Evolutionary conservation across 2,329 filamentous ascomycete species (phyloP).

Genomic region (Curvularia sp.): DNA sequence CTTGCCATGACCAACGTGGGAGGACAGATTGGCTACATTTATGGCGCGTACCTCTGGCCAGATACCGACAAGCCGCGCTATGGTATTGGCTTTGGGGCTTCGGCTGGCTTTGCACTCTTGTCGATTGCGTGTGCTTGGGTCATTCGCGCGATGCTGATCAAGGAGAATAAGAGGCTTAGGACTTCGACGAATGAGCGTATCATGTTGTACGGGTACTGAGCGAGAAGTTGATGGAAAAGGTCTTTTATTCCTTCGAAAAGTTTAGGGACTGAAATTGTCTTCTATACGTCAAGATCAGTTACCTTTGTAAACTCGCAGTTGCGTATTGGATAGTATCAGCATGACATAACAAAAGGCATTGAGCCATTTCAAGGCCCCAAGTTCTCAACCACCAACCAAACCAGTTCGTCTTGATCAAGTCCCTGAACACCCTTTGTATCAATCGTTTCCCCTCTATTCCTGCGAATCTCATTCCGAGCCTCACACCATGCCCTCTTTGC

Average conservation of each 20-base stretch:
- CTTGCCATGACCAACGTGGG: slow-evolving; percentile 42
- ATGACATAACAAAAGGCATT: not conserved
- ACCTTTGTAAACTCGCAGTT: not conserved
- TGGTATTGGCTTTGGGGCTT: slow-evolving; percentile 41
- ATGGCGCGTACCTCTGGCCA: slow-evolving; percentile 41
- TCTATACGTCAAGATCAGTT: not conserved
- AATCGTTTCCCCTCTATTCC: slow-evolving; percentile 1
- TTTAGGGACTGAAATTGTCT: not conserved
- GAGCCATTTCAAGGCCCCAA: slow-evolving; percentile 14
- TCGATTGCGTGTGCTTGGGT: slow-evolving; percentile 42
- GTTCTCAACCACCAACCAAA: slow-evolving; percentile 46
- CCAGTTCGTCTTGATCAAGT: slow-evolving; percentile 20
- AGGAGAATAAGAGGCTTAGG: slow-evolving; percentile 36
- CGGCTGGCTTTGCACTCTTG: slow-evolving; percentile 36
- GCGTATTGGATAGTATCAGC: not conserved
- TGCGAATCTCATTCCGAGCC: not conserved
- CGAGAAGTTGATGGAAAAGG: not conserved
- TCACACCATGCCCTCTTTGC: slow-evolving; percentile 15
- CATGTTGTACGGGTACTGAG: slow-evolving; percentile 41
- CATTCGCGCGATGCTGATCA: slow-evolving; percentile 37
- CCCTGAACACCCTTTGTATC: not conserved
- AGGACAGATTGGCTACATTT: slow-evolving; percentile 42
- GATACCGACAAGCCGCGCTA: slow-evolving; percentile 35
- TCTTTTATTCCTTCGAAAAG: not conserved
- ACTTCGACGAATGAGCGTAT: slow-evolving; percentile 37